Evolutionary conservation across 2,329 filamentous ascomycete genomes (phyloP), one percentile per base, ranked within the genome.

Genomic region (Samsoniella hepiali): DNA sequence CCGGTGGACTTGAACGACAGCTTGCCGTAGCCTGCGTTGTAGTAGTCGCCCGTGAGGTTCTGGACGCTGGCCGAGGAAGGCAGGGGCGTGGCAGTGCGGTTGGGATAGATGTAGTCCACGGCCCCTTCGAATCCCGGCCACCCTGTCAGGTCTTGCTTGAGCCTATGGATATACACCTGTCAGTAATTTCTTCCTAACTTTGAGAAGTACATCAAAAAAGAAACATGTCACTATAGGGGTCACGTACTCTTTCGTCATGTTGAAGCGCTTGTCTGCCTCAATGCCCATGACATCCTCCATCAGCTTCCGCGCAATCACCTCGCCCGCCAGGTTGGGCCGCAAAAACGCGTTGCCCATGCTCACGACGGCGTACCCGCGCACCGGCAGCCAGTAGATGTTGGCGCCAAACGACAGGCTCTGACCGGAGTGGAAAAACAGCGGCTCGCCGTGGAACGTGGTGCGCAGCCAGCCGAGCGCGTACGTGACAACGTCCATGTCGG

Each of bases 381-480:
- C 31, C 1, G 59, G 59, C 22, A 62, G 31, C 59, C 59, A 62
- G n/a, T n/a, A 62, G n/a, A 56, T 13, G 27, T 34, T 29, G 11
- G 49, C 47, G 31, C 59, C 59, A 42, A 54, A 54, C 17, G 59
- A 44, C 5, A 62, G 29, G 31, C 36, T 55, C 49, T 54, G 31
- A 8, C 59, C 59, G 36, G 4, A 3, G 34, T 61, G 49, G 3
- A 22, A 17, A 17, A 31, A 44, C 1, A 61, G 29, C 3, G 47
- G 27, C 36, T 61, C 38, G 17, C 51, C 51, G 13, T 62, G 59
- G n/a, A 62, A 56, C 1, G 22, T 15, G 29, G 36, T 47, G 36
- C 13, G 9, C 50, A 10, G 10, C 59, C 59, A 62, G 5, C 49
- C 59, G 11, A 62, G 59, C 31, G 5, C n/a, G 40, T 62, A 62